Percentiles rank a stretch among this genome's conserved stretches.
phyloP scores from a whole-genome alignment of 768 basidiomycete genomes.

The Favolaschia claudopus region DNA sequence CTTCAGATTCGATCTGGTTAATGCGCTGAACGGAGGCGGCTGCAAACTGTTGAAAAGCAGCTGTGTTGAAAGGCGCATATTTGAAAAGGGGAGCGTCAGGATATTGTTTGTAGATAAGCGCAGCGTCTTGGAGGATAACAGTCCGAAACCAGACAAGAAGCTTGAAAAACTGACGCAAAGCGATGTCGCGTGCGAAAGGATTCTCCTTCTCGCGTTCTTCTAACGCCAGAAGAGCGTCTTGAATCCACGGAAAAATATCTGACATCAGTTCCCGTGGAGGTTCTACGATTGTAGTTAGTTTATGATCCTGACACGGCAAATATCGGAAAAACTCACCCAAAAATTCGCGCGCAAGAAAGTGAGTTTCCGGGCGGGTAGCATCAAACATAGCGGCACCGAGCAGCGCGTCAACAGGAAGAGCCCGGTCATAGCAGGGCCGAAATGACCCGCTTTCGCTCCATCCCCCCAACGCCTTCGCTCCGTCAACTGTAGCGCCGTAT shows the following conservation, averaged over 20 bases:
- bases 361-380: conserved; percentile 31
- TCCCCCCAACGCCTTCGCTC: conserved; percentile 38
- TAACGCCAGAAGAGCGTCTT: conserved; percentile 22
- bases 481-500: conserved; percentile 33
- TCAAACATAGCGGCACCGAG: conserved; percentile 40
- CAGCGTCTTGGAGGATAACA: conserved; percentile 42
- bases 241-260: conserved; percentile 36
- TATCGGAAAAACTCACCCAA: conserved; percentile 31
- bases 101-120: conserved; percentile 31
- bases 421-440: conserved; percentile 34
- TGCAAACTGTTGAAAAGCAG: conserved; percentile 29
- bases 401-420: conserved; percentile 36
- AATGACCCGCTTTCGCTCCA: conserved; percentile 37
- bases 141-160: conserved; percentile 30
- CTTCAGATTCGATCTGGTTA: conserved; percentile 13
- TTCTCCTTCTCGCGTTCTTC: not conserved
- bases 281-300: conserved; percentile 13
- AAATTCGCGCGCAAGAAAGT: conserved; percentile 27
- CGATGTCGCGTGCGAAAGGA: conserved; percentile 30
- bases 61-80: conserved; percentile 35
- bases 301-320: not conserved
- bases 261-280: conserved; percentile 24
- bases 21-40: conserved; percentile 9
- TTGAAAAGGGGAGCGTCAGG: conserved; percentile 32
- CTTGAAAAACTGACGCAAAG: conserved; percentile 34